These are phyloP conservation scores for Cichorium intybus DNA, from an alignment of 140 eudicot species.

Conservation along the genomic window DNA sequence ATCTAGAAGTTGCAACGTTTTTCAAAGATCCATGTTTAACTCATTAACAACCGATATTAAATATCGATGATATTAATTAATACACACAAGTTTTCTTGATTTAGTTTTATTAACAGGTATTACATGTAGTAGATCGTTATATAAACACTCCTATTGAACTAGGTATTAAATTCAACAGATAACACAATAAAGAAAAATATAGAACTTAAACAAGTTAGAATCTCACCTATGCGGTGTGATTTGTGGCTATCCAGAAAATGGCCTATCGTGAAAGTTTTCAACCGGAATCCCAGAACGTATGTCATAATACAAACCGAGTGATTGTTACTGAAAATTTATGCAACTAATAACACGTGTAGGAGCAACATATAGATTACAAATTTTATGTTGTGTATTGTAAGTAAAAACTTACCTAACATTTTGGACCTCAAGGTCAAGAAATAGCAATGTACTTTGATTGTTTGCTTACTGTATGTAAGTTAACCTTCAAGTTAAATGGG, in stretches of 20 bases:
- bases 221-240: neutral
- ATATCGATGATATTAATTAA: too few species aligned
- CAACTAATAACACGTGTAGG: neutral
- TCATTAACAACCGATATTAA: too few species aligned
- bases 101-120: neutral
- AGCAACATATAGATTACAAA: constrained; percentile 34
- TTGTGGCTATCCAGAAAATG: neutral
- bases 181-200: neutral
- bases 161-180: neutral
- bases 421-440: neutral
- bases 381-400: constrained; percentile 24
- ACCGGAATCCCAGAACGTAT: neutral
- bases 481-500: constrained; percentile 16
- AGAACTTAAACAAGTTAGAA: neutral
- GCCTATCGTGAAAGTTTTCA: neutral
- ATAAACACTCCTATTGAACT: neutral
- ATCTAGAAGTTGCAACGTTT: too few species aligned
- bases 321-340: neutral
- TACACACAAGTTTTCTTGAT: too few species aligned
- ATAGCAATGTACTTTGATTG: neutral
- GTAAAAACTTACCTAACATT: neutral
- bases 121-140: too few species aligned
- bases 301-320: neutral
- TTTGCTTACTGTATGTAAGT: constrained; percentile 10
- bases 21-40: too few species aligned